These are phyloP conservation scores for Pleurozium schreberi DNA, from an alignment of 225 moss, liverwort and hornwort species.

Conservation along the genomic window DNA sequence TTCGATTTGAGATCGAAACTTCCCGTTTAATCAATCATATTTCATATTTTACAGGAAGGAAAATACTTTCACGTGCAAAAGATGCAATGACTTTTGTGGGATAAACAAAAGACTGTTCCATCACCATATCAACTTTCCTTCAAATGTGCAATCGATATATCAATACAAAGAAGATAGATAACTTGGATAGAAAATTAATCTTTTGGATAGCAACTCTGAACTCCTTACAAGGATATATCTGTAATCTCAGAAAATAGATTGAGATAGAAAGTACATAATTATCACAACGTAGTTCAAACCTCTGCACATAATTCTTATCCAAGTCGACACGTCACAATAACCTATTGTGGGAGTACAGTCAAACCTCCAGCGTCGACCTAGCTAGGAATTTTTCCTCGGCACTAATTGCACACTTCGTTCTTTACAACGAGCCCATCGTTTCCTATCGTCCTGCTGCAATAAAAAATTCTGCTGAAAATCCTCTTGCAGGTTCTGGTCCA, in stretches of 20 bases:
- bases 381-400: background rate
- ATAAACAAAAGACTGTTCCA: background rate
- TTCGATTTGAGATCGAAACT: background rate
- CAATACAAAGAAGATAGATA: background rate
- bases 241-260: background rate
- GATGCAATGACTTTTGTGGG: background rate
- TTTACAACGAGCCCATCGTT: too few species aligned
- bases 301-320: background rate
- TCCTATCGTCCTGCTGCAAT: background rate
- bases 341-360: background rate
- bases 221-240: background rate
- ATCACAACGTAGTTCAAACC: background rate
- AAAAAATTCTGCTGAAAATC: background rate
- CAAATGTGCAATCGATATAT: background rate
- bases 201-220: background rate
- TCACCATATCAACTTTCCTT: background rate
- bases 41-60: too few species aligned
- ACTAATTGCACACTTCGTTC: background rate
- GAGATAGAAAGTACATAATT: background rate
- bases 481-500: background rate
- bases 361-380: background rate
- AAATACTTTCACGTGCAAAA: background rate
- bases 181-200: background rate
- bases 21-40: too few species aligned
- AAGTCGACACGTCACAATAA: background rate